Evolutionary conservation across 163 green algal genomes (phyloP).

Genomic region (Botryococcus braunii): DNA sequence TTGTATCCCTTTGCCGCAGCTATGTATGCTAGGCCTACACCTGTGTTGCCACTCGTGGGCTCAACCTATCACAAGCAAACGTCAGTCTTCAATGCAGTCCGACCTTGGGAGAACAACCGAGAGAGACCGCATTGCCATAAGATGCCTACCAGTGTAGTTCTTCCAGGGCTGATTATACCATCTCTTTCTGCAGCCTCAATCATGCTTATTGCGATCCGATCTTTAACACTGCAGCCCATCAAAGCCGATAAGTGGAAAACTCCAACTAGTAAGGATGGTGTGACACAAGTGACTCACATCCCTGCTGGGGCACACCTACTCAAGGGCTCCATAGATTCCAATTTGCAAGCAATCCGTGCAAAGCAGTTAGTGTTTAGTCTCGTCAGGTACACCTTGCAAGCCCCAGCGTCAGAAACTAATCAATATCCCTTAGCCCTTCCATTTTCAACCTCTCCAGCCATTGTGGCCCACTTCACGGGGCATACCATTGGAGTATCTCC

Average conservation of each 20-base stretch:
- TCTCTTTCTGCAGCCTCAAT: constrained; percentile 62
- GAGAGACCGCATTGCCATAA: constrained; percentile 4
- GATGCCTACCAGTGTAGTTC: constrained; percentile 53
- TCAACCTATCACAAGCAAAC: constrained; percentile 59
- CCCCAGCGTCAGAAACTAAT: no score
- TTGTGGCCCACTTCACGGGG: no score
- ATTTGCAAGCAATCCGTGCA: constrained; percentile 79
- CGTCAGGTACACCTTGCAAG: constrained; percentile 92
- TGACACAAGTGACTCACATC: no score
- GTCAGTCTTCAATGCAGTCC: not conserved
- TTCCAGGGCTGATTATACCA: constrained; percentile 64
- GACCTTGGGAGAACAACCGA: not conserved
- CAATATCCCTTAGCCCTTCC: no score
- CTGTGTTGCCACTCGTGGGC: constrained; percentile 82
- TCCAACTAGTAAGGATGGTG: no score
- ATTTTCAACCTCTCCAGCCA: no score
- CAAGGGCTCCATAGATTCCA: constrained; percentile 91
- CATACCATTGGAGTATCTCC: constrained; percentile 68
- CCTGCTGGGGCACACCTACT: constrained; percentile 33
- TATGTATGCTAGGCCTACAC: constrained; percentile 78
- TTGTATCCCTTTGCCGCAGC: constrained; percentile 76
- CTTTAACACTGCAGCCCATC: constrained; percentile 80
- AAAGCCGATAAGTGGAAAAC: no score
- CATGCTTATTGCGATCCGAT: constrained; percentile 80
- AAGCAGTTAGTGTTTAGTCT: constrained; percentile 66